Conservation (phyloP, 2,329 filamentous ascomycete species). For the Aurifilum marmelostoma region DNA sequence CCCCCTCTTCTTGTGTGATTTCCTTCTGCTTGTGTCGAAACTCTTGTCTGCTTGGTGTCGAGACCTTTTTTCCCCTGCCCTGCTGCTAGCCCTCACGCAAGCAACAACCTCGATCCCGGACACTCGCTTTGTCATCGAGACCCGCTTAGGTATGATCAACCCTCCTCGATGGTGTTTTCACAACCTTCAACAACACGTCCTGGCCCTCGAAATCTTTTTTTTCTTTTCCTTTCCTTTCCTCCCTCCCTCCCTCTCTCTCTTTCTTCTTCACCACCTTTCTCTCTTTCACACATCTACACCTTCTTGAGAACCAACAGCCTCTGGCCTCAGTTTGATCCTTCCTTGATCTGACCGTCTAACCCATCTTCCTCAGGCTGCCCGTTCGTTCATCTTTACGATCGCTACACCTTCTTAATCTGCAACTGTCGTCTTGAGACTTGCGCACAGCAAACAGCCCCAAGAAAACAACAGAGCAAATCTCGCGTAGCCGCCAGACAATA, state of each 20-base stretch:
- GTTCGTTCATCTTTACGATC: constrained; percentile 7
- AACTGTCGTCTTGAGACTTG: neutral
- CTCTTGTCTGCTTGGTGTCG: constrained; percentile 2
- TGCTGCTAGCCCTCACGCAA: constrained; percentile 3
- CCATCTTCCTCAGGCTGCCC: neutral
- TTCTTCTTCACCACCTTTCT: neutral
- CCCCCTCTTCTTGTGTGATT: neutral
- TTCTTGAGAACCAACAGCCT: neutral
- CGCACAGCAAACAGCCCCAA: neutral
- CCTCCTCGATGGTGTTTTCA: constrained; percentile 14
- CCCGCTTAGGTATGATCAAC: constrained; percentile 13
- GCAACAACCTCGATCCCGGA: constrained; percentile 6
- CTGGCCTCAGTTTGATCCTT: neutral
- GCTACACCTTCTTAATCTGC: constrained; percentile 4
- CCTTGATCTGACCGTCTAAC: constrained; percentile 16
- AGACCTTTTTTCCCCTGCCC: constrained; percentile 4
- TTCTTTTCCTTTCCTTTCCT: neutral
- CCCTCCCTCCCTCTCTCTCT: neutral
- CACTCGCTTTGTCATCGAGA: constrained; percentile 28
- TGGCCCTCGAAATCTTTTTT: neutral
- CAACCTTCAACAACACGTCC: constrained; percentile 5
- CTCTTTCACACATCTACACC: neutral
- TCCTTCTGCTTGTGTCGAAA: neutral
- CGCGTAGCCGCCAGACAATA: neutral
- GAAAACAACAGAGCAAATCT: neutral